Evolutionary conservation across 176 grass and related monocot species (phyloP), one percentile per base, ranked within the genome.

Genomic region (Oropetium thomaeum): DNA sequence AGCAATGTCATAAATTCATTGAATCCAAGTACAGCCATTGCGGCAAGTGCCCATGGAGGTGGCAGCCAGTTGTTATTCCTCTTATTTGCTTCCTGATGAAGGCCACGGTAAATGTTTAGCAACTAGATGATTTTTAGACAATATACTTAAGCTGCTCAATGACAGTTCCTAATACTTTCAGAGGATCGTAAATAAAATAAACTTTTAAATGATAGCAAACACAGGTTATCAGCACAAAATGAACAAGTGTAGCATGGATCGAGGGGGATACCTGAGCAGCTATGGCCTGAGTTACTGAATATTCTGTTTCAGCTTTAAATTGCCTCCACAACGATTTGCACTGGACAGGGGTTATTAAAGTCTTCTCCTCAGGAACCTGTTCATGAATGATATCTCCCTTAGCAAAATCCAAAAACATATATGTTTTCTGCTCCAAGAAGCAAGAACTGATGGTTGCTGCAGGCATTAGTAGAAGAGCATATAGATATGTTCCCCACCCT

Each of bases 1-100:
- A 99, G 66, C 66, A 99, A 82, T 67, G 91, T 87, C 96, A 99
- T 99, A 51, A 99, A 92, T 72, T 99, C 96, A 9, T 99, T 99
- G 85, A 99, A 99, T 48, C 96, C 96, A 82, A 99, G 87, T n/a
- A 99, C 52, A 59, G 74, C 67, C 75, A 99, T 95, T 62, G 96
- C 96, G 15, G 84, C 96, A 70, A 99, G 90, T 43, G 96, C 96
- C 96, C 96, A 99, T 76, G 96, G 96, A 88, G 92, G 96, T 62
- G 96, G 96, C 47, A 99, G 35, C 91, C 89, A 88, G 81, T 88
- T 99, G 80, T 99, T 95, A 76, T 99, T 99, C 62, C 84, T 88
- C 82, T 95, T 99, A 66, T 99, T 83, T 81, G 96, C 96, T 88
- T 99, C 96, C 96, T 99, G 73, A 71, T 43, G 62, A 72, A 74